phyloP scores from a whole-genome alignment of 1,284 basidiomycete genomes.

The Porogramme epimiltina region DNA sequence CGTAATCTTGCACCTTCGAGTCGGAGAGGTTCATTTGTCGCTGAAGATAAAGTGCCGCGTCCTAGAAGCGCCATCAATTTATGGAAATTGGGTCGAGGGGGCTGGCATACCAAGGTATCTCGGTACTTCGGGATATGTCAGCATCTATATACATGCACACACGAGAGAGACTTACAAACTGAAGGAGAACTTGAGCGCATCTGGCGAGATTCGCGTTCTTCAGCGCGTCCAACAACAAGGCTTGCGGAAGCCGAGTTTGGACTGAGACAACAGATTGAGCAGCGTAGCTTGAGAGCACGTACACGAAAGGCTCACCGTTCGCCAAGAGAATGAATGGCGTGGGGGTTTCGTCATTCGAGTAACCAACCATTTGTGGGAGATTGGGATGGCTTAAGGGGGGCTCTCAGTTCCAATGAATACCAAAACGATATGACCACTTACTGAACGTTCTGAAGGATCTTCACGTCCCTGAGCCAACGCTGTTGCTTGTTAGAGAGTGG shows the following conservation, averaged over 20 bases:
- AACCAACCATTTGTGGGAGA: slow-evolving; percentile 54
- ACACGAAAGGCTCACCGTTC: slow-evolving; percentile 35
- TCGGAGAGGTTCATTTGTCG: slow-evolving; percentile 46
- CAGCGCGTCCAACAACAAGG: slow-evolving; percentile 26
- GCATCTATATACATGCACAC: not conserved
- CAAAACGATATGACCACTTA: slow-evolving; percentile 18
- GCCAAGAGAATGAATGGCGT: slow-evolving; percentile 54
- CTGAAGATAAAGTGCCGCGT: slow-evolving; percentile 49
- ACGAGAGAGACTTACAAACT: slow-evolving; percentile 26
- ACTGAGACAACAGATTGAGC: slow-evolving; percentile 31
- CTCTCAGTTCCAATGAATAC: not conserved
- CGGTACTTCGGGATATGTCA: slow-evolving; percentile 37
- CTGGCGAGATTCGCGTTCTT: slow-evolving; percentile 37
- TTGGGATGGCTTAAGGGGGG: slow-evolving; percentile 46
- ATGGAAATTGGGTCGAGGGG: not conserved
- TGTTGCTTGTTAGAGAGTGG: slow-evolving; percentile 17
- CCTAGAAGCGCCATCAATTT: slow-evolving; percentile 31
- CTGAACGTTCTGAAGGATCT: slow-evolving; percentile 51
- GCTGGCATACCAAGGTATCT: slow-evolving; percentile 44
- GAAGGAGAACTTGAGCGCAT: slow-evolving; percentile 39
- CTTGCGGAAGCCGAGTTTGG: slow-evolving; percentile 38
- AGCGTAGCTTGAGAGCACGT: not conserved
- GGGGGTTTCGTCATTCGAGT: slow-evolving; percentile 46
- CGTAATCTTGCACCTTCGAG: slow-evolving; percentile 48
- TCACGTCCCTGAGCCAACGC: slow-evolving; percentile 54